These are phyloP conservation scores for Podospora pseudoanserina DNA, from an alignment of 495 filamentous ascomycete genomes.

Conservation along the genomic window DNA sequence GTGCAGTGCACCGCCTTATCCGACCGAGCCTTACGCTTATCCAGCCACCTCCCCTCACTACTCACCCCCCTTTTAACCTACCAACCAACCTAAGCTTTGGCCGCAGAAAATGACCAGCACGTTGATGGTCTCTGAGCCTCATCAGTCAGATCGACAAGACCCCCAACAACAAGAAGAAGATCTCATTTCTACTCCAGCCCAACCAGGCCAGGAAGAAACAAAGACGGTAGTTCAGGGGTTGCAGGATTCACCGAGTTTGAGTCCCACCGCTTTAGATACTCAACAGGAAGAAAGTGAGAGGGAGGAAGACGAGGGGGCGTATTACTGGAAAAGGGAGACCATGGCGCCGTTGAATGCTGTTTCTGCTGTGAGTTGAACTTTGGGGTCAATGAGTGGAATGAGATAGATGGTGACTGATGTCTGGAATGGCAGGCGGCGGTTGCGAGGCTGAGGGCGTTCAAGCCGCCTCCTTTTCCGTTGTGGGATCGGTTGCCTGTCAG, in stretches of 20 bases:
- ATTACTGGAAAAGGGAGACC: constrained; percentile 48
- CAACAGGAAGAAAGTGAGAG: constrained; percentile 9
- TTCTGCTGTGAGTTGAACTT: constrained; percentile 48
- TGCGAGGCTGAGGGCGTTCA: constrained; percentile 68
- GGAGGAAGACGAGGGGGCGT: constrained; percentile 31
- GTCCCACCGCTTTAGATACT: neutral
- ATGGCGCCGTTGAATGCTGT: constrained; percentile 57
- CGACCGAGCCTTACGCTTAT: neutral
- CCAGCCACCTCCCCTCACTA: neutral
- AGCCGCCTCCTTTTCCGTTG: constrained; percentile 51
- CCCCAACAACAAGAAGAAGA: neutral
- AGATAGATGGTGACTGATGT: neutral
- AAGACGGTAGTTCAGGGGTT: too few species aligned
- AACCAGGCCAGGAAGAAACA: too few species aligned
- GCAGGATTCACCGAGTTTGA: neutral
- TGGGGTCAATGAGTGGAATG: neutral
- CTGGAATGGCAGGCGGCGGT: constrained; percentile 60
- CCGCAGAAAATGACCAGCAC: neutral
- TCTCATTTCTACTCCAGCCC: too few species aligned
- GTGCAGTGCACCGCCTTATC: neutral
- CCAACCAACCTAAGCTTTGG: neutral
- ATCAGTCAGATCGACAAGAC: neutral
- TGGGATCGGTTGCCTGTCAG: constrained; percentile 62
- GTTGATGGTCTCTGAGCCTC: neutral
- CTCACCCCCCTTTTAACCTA: neutral